Conservation (phyloP, 208 protist species). For the Herpetomonas muscarum region DNA sequence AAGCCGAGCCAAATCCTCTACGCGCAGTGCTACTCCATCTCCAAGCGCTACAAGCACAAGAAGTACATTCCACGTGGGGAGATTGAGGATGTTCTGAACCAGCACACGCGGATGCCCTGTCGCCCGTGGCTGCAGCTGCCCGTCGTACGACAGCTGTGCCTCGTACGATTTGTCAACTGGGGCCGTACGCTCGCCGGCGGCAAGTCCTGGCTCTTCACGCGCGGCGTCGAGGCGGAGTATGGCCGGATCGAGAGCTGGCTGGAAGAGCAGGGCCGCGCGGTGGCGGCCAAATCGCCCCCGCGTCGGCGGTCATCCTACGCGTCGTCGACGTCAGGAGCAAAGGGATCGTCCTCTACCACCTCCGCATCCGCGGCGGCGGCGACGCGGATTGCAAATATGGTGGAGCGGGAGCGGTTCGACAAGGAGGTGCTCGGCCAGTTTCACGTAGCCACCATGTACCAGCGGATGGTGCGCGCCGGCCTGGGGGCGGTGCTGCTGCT, state of each 20-base stretch:
- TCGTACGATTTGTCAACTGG: constrained; percentile 65
- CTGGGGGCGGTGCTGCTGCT: constrained; percentile 31
- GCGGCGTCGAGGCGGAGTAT: constrained; percentile 70
- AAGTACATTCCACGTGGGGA: constrained; percentile 73
- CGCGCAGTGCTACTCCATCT: constrained; percentile 61
- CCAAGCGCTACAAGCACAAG: constrained; percentile 57
- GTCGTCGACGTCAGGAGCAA: background rate
- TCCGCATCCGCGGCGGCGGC: constrained; percentile 6
- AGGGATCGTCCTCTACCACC: background rate
- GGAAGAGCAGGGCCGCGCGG: constrained; percentile 18
- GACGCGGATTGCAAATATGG: constrained; percentile 23
- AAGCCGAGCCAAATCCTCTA: constrained; percentile 76
- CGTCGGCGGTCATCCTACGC: background rate
- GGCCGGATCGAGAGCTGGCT: constrained; percentile 54
- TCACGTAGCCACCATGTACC: constrained; percentile 79
- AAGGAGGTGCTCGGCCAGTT: constrained; percentile 65
- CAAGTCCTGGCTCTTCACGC: constrained; percentile 73
- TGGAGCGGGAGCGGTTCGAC: constrained; percentile 76
- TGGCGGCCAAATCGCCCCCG: constrained; percentile 1
- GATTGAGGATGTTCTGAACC: constrained; percentile 52
- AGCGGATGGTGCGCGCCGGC: constrained; percentile 61
- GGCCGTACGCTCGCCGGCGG: constrained; percentile 37
- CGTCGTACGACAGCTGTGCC: constrained; percentile 70
- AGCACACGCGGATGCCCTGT: constrained; percentile 50
- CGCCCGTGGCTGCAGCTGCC: constrained; percentile 71